Evolutionary conservation across 108 stramenopile species (phyloP).

Genomic region (Fistulifera pelliculosa): DNA sequence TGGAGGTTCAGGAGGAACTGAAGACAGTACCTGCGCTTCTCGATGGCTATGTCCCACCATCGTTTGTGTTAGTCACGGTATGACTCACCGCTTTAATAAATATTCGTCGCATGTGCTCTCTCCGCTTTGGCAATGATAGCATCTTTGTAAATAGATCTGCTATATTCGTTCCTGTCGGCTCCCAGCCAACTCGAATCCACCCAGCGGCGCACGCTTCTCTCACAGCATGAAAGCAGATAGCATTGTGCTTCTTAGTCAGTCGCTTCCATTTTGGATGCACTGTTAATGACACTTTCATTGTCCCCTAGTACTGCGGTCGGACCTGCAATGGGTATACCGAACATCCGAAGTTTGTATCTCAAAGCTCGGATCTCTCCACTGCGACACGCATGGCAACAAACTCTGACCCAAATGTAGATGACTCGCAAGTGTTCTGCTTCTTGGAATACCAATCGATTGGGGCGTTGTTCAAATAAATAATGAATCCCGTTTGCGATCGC

Average conservation of each 20-base stretch:
- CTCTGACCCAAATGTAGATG: constrained; percentile 16
- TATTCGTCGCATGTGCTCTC: not conserved
- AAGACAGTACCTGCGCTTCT: no score
- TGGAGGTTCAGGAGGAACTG: no score
- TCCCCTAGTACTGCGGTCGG: constrained; percentile 9
- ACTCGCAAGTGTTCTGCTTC: constrained; percentile 13
- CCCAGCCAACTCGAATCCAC: not conserved
- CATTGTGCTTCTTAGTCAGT: constrained; percentile 42
- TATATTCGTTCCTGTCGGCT: constrained; percentile 1
- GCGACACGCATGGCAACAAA: constrained; percentile 10
- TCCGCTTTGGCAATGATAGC: not conserved
- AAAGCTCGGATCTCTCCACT: constrained; percentile 19
- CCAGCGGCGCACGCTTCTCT: constrained; percentile 15
- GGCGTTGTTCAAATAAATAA: constrained; percentile 8
- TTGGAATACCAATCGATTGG: constrained; percentile 12
- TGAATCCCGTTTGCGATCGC: constrained; percentile 10
- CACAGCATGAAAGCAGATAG: constrained; percentile 34
- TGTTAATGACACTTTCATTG: constrained; percentile 23
- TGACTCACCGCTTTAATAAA: no score
- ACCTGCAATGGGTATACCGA: constrained; percentile 17
- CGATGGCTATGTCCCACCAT: no score
- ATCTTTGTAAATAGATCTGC: constrained; percentile 12
- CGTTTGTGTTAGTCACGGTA: no score
- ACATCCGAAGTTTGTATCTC: constrained; percentile 29
- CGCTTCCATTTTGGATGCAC: constrained; percentile 31